A percentile compares a stretch with the other conserved stretches of the same genome.
Conservation (phyloP, 805 yeast genomes). For the Cyberlindnera lachancei region DNA sequence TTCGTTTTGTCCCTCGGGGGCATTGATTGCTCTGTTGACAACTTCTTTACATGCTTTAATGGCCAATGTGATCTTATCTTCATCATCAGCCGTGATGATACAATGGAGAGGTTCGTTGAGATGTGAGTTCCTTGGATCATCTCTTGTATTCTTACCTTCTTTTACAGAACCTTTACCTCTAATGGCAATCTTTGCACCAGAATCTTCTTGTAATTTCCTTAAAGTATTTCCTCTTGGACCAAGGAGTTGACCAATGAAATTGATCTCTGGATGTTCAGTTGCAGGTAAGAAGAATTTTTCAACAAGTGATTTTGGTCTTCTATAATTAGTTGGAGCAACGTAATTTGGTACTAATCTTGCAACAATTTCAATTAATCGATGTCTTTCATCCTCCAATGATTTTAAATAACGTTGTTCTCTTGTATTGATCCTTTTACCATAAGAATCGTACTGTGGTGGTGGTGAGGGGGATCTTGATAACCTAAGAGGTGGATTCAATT, state of each 20-base stretch:
- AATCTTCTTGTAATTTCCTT: slow-evolving; percentile 67
- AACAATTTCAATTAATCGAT: slow-evolving; percentile 69
- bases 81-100: slow-evolving; percentile 74
- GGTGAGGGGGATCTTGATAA: slow-evolving; percentile 72
- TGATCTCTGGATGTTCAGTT: slow-evolving; percentile 81
- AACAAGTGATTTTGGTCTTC: slow-evolving; percentile 58
- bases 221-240: slow-evolving; percentile 97
- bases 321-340: slow-evolving; percentile 73
- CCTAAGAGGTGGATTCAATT: slow-evolving; percentile 40
- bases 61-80: slow-evolving; percentile 70
- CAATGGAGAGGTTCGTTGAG: slow-evolving; percentile 86
- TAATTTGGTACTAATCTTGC: slow-evolving; percentile 66
- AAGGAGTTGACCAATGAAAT: slow-evolving; percentile 81
- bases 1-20: slow-evolving; percentile 93
- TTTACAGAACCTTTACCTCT: slow-evolving; percentile 96
- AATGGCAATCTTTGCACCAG: slow-evolving; percentile 86
- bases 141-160: slow-evolving; percentile 60
- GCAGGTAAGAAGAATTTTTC: slow-evolving; percentile 85
- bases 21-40: slow-evolving; percentile 72
- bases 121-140: slow-evolving; percentile 33
- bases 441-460: slow-evolving; percentile 79
- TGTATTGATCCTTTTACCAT: slow-evolving; percentile 83
- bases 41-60: slow-evolving; percentile 65
- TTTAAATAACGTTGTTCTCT: slow-evolving; percentile 59
- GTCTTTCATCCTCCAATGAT: slow-evolving; percentile 70